Evolutionary conservation across 2,329 filamentous ascomycete genomes (phyloP), one percentile per base, ranked within the genome.

Genomic region (Aspergillus oerlinghausenensis): DNA sequence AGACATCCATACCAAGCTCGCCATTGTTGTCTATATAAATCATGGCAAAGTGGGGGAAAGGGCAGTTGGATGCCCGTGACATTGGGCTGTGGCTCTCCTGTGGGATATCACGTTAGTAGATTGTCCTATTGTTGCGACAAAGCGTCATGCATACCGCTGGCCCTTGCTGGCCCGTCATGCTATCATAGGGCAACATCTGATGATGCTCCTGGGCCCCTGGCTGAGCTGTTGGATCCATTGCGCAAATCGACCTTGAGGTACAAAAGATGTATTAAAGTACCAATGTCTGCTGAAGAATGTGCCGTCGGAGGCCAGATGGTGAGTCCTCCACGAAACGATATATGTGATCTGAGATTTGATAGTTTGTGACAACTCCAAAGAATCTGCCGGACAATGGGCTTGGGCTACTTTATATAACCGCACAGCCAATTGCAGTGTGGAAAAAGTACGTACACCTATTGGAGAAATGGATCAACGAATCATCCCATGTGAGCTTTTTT

Each of bases 1-100:
- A 75, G 14, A 63, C 65, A 53, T 71, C 64, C 3, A 71, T 55
- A 23, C 66, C 65, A 38, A 70, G 60, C 32, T 72, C 64, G 2
- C 72, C 72, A 51, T 70, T 66, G 17, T 67, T 65, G 50, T 75
- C 70, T 29, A 73, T 63, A 51, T 71, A 75, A 40, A 75, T 65
- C 55, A 74, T 61, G n/a, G 71, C 71, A 50, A 69, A 75, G 52
- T 74, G 72, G 5, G 67, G 63, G 35, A 71, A 71, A 25, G 69
- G 66, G 10, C 70, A 61, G 21, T 65, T 61, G 10, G 64, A 53
- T 42, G 58, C 57, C 21, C 55, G 52, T 17, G 62, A 48, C 53
- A 61, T 62, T 11, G 63, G 60, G 38, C 63, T 57, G 52, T 60
- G 54, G 29, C 60, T 56, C 2, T 65, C 49, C 65, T 69, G 51